A percentile compares a stretch with the other conserved stretches of the same genome.
Conservation (phyloP, 1,284 basidiomycete species). For the Sphagnurus paluster region DNA sequence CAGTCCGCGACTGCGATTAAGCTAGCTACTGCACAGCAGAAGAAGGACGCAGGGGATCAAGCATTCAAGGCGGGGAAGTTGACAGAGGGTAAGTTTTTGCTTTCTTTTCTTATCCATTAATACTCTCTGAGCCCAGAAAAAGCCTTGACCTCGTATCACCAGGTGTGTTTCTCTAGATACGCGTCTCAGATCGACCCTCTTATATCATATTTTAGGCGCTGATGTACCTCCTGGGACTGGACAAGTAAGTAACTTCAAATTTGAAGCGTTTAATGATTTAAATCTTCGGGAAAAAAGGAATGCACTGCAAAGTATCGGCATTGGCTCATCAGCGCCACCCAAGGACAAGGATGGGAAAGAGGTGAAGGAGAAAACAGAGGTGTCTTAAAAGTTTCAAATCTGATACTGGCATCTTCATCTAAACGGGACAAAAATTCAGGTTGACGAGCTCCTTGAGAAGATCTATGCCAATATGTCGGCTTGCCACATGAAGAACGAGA, state of each 20-base stretch:
- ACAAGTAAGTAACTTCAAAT: constrained; percentile 53
- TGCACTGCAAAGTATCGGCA: constrained; percentile 49
- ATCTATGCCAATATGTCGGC: constrained; percentile 81
- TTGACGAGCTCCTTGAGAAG: constrained; percentile 73
- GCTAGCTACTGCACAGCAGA: constrained; percentile 58
- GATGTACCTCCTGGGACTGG: constrained; percentile 68
- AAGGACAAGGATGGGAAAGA: constrained; percentile 38
- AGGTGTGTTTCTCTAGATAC: constrained; percentile 38
- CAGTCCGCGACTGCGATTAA: constrained; percentile 39
- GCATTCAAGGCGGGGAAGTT: constrained; percentile 70
- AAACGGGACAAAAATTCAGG: constrained; percentile 39
- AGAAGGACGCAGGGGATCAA: constrained; percentile 74
- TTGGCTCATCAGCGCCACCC: constrained; percentile 30
- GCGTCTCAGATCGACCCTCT: not conserved
- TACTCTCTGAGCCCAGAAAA: not conserved
- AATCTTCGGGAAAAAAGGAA: constrained; percentile 38
- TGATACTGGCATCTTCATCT: constrained; percentile 3
- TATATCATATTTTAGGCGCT: constrained; percentile 45
- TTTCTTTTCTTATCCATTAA: not conserved
- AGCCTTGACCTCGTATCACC: constrained; percentile 69
- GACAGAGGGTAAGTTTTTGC: constrained; percentile 52
- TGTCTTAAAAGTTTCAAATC: not conserved
- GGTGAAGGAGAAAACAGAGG: constrained; percentile 53
- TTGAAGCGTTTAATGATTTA: not conserved
- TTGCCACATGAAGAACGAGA: constrained; percentile 73